Base-by-base conservation (phyloP, 305 asterid species). In the Fraxinus xanthoxyloides region DNA sequence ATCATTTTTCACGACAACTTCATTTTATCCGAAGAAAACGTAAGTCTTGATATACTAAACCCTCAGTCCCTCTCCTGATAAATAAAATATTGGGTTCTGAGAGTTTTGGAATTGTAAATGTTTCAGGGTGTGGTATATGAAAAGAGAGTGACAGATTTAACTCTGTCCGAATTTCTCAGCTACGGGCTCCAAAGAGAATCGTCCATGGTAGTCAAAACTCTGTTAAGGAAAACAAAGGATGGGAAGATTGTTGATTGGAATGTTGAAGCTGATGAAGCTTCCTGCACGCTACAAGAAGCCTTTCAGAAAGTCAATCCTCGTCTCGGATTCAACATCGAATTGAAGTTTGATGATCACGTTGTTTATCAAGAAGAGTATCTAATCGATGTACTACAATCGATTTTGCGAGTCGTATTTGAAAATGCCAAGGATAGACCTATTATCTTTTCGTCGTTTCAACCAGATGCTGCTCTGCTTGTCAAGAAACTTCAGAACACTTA, bases 1-100 rank as follows among this genome's bases (percentile, higher is more conserved):
- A 85, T 96, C 86, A 88, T 96, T 84, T 96, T 96, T 80, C 99
- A 96, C 83, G 99, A 96, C 90, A 88, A 96, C 90, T 91, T 91
- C 89, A 93, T 96, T 85, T 86, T 91, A 83, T 89, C 94, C 1
- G 85, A 92, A 83, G 94, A 93, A 12, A 85, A 88, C 65, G 99
- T 95, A 84, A 88, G 93, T 82, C 48, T 5, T n/a, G 65, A 19
- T 7, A n/a, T n/a, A n/a, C n/a, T n/a, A n/a, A n/a, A n/a, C n/a
- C n/a, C n/a, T n/a, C n/a, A n/a, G n/a, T n/a, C n/a, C n/a, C n/a
- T n/a, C n/a, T 35, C 4, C 19, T 28, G 48, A 1, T 40, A 3
- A 9, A 3, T 40, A 0, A 40, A 38, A 38, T 6, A 5, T 8
- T 54, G n/a, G n/a, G n/a, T n/a, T 31, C 30, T 80, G 48, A 23